Percentiles rank a stretch among this genome's conserved stretches.
phyloP scores from a whole-genome alignment of 495 filamentous ascomycete species.

The Xylaria nigripes region DNA sequence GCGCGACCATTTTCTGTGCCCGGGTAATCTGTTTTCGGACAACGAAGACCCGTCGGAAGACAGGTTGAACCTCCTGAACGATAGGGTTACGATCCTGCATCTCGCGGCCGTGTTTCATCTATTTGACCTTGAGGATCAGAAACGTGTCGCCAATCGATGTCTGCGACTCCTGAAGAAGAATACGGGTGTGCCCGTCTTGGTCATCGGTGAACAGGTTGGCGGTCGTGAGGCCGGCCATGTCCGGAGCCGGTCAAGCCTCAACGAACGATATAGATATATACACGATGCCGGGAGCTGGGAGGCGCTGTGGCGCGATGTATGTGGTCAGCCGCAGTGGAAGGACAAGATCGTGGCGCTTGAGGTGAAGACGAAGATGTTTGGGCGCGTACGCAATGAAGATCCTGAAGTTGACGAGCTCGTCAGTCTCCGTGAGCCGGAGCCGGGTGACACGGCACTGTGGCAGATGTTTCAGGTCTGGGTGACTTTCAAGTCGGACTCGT shows the following conservation, averaged over 20 bases:
- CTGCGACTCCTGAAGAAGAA: constrained; percentile 23
- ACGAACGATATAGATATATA: constrained; percentile 4
- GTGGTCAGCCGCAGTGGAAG: constrained; percentile 9
- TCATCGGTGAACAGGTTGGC: constrained; percentile 24
- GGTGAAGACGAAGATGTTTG: constrained; percentile 14
- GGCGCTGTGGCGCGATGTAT: constrained; percentile 17
- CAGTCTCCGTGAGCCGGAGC: constrained; percentile 2
- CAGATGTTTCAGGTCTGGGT: constrained; percentile 24
- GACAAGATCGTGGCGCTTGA: constrained; percentile 12
- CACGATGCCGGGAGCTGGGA: constrained; percentile 16
- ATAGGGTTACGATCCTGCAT: constrained; percentile 20
- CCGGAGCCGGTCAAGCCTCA: not conserved
- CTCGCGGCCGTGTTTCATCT: constrained; percentile 20
- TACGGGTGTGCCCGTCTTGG: constrained; percentile 13
- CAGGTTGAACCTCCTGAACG: constrained; percentile 8
- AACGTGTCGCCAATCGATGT: constrained; percentile 13
- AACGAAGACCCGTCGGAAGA: constrained; percentile 9
- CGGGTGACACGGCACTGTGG: constrained; percentile 6
- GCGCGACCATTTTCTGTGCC: constrained; percentile 34
- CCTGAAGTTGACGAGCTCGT: constrained; percentile 2
- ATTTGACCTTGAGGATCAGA: constrained; percentile 20
- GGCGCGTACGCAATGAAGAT: constrained; percentile 2
- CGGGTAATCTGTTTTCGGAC: constrained; percentile 14
- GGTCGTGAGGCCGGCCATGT: constrained; percentile 1
- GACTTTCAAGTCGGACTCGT: constrained; percentile 9